Conservation (phyloP, 1,284 basidiomycete genomes). For the Afroboletus lepidellus region DNA sequence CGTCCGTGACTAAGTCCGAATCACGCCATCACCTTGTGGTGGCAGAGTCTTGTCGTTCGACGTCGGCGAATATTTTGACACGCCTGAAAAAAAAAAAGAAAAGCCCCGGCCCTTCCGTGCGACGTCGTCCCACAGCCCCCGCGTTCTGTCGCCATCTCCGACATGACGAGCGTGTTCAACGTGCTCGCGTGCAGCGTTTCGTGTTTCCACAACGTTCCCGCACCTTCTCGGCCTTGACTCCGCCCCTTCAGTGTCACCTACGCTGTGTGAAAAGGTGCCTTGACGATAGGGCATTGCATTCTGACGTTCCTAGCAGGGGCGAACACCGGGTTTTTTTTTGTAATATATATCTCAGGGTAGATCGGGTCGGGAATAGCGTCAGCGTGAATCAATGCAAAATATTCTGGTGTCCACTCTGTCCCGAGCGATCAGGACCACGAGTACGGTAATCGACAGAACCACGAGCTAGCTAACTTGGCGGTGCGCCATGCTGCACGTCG, state of each 20-base stretch:
- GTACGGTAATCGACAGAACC: slow-evolving; percentile 16
- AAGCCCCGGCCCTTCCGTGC: neutral
- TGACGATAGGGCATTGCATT: slow-evolving; percentile 8
- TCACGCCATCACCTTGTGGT: slow-evolving; percentile 16
- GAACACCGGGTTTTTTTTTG: neutral
- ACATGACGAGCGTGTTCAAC: neutral
- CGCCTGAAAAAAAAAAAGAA: neutral
- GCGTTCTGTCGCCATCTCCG: neutral
- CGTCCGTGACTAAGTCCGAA: neutral
- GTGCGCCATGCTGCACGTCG: slow-evolving; percentile 3
- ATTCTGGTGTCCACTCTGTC: neutral
- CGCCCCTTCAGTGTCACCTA: neutral
- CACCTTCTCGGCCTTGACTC: slow-evolving; percentile 4
- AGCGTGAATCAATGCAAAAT: slow-evolving; percentile 8
- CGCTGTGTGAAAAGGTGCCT: slow-evolving; percentile 19
- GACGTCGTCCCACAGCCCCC: neutral
- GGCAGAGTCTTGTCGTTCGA: neutral
- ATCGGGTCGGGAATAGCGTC: slow-evolving; percentile 24
- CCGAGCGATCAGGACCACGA: slow-evolving; percentile 1
- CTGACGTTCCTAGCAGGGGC: slow-evolving; percentile 9
- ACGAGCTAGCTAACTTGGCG: slow-evolving; percentile 13
- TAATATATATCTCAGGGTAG: slow-evolving; percentile 5
- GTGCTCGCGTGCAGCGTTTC: neutral
- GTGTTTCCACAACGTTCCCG: slow-evolving; percentile 5
- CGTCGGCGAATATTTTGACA: slow-evolving; percentile 5